phyloP scores from a whole-genome alignment of 2,329 filamentous ascomycete species.

The Aspergillus bombycis region DNA sequence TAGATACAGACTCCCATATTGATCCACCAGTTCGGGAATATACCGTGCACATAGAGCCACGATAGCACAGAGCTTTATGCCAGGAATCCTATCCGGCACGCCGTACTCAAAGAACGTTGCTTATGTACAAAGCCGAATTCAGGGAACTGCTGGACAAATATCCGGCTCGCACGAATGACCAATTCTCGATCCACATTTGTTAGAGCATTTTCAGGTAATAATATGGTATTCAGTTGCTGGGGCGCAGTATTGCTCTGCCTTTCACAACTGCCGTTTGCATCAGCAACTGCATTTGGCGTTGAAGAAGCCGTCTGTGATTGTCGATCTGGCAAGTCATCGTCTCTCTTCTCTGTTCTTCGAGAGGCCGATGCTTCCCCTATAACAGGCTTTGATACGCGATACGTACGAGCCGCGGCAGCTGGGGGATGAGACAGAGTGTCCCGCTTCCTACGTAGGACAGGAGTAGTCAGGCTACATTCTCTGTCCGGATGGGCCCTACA shows the following conservation, averaged over 20 bases:
- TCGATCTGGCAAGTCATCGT: background rate
- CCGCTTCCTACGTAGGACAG: background rate
- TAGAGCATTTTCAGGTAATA: background rate
- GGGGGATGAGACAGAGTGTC: background rate
- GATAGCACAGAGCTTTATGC: background rate
- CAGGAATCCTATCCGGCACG: background rate
- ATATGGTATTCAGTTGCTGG: background rate
- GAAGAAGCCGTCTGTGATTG: background rate
- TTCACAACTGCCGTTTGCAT: background rate
- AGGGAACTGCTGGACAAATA: background rate
- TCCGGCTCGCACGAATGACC: background rate
- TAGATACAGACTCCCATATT: background rate
- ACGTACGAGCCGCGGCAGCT: background rate
- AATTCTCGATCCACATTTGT: background rate
- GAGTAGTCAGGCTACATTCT: background rate
- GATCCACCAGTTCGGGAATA: background rate
- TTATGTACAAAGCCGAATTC: background rate
- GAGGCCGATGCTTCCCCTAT: background rate
- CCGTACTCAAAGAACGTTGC: background rate
- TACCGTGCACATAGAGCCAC: background rate
- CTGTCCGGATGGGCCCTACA: background rate
- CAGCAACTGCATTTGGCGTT: background rate
- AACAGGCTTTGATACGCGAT: background rate
- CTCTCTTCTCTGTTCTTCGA: no score
- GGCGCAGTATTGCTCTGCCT: background rate